Percentiles rank a stretch among this genome's conserved stretches.
These are phyloP conservation scores for Fomitopsis pulvina DNA, from an alignment of 768 basidiomycete species.

Conservation along the genomic window DNA sequence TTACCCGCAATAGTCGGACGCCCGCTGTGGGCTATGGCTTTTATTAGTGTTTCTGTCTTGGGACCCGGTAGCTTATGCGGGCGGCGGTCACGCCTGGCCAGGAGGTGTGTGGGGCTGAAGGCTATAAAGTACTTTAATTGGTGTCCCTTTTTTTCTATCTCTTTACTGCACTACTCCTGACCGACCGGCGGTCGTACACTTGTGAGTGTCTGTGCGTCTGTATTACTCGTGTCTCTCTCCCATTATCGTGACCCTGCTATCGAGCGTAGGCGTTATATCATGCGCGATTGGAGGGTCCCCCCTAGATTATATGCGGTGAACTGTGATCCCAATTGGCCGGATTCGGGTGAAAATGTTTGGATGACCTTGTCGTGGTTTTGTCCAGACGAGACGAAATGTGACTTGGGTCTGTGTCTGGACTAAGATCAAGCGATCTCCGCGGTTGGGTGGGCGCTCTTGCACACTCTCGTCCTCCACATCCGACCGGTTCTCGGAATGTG, in stretches of 20 bases:
- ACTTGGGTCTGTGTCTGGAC: no score
- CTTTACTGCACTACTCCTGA: background rate
- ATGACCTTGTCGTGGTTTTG: no score
- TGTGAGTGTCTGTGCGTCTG: background rate
- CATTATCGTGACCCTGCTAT: conserved; percentile 7
- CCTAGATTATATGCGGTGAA: background rate
- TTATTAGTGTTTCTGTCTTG: background rate
- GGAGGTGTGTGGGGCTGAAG: background rate
- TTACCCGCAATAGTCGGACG: background rate
- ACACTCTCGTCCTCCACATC: no score
- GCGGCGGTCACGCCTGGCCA: no score
- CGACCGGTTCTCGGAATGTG: no score
- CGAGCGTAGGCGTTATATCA: background rate
- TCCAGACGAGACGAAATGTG: no score
- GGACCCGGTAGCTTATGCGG: background rate
- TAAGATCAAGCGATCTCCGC: no score
- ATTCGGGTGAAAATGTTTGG: no score
- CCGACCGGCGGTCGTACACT: background rate
- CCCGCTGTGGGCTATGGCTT: no score
- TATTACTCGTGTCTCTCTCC: background rate
- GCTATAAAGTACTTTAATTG: background rate
- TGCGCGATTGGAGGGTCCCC: background rate
- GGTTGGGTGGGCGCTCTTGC: no score
- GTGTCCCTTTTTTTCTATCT: no score
- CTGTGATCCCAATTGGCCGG: no score